Base-by-base conservation (phyloP, 2,329 filamentous ascomycete species). In the Endoconidiophora laricicola region DNA sequence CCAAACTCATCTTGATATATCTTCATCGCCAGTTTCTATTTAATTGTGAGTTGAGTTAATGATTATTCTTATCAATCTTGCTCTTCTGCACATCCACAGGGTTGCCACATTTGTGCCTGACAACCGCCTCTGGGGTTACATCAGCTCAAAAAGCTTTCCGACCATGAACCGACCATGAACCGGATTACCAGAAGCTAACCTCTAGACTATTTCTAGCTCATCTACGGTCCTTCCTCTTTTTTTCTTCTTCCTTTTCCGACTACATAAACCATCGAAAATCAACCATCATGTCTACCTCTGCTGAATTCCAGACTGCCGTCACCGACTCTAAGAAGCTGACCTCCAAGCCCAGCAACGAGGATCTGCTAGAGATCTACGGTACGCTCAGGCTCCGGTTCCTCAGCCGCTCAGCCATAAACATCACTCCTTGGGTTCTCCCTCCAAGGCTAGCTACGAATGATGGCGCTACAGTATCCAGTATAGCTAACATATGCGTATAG, bases 311-410 rank as follows among this genome's bases (percentile, higher is more conserved):
- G 56, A 69, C 66, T 63, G 79, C 79, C 55, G 69, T 73, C 58
- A 62, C 60, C 56, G 79, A 83, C 66, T 78, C 74, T 66, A 77
- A 76, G 66, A 80, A 82, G 72, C 71, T 84, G 56, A 75, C 74
- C 57, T 63, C 68, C 56, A 81, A 80, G 73, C 80, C 80, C 48
- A 62, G 57, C 60, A 74, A 77, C 66, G 70, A 77, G 18, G 75
- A 84, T 56, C 70, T 83, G 44, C 76, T 86, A 58, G 66, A 78
- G 60, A 67, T 78, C 58, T 78, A 78, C 60, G 72, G 74, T 76
- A 61, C 54, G 72, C 50, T 36, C 49, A 33, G 38, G 20, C 38
- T 40, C 38, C 20, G 12, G 38, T 7, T n/a, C n/a, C n/a, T 14
- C 14, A 16, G 38, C 14, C n/a, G n/a, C 14, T 40, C 5, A 40